Percentiles rank a stretch among this genome's conserved stretches.
These are phyloP conservation scores for Sphagnum fallax DNA, from an alignment of 228 moss, liverwort and hornwort genomes.

Conservation along the genomic window DNA sequence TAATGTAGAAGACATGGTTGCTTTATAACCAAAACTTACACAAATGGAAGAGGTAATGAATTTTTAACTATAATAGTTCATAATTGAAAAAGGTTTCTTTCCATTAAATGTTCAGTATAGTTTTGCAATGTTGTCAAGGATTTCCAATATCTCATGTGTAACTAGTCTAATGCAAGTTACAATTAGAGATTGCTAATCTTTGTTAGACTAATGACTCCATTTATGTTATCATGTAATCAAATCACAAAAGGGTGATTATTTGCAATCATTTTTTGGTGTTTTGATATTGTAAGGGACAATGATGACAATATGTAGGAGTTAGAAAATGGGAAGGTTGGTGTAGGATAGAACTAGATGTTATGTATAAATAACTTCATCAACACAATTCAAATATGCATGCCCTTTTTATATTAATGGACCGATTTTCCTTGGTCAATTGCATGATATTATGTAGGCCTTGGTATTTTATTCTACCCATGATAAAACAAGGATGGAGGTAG, in stretches of 20 bases:
- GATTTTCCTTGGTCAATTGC: slow-evolving; percentile 8
- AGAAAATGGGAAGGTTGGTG: slow-evolving; percentile 12
- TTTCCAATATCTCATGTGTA: background rate
- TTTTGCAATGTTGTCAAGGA: background rate
- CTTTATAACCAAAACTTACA: slow-evolving; percentile 37
- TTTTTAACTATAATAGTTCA: background rate
- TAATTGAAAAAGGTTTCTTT: background rate
- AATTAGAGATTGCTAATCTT: too few species aligned
- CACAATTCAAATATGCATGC: slow-evolving; percentile 25
- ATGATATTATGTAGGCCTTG: too few species aligned
- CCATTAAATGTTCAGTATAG: background rate
- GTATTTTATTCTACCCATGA: too few species aligned
- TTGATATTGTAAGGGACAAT: background rate
- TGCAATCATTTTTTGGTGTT: background rate
- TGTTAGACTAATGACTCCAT: background rate
- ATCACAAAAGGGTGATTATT: background rate
- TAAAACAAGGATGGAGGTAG: too few species aligned
- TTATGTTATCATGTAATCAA: background rate
- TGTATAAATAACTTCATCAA: slow-evolving; percentile 11
- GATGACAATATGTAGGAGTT: slow-evolving; percentile 40
- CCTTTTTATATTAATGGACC: slow-evolving; percentile 21
- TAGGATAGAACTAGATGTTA: slow-evolving; percentile 15
- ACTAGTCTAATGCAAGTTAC: background rate
- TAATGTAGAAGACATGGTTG: slow-evolving; percentile 30
- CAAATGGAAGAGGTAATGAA: slow-evolving; percentile 50